phyloP scores from a whole-genome alignment of 805 yeast genomes.

The Sugiyamaella qingdaonensis region DNA sequence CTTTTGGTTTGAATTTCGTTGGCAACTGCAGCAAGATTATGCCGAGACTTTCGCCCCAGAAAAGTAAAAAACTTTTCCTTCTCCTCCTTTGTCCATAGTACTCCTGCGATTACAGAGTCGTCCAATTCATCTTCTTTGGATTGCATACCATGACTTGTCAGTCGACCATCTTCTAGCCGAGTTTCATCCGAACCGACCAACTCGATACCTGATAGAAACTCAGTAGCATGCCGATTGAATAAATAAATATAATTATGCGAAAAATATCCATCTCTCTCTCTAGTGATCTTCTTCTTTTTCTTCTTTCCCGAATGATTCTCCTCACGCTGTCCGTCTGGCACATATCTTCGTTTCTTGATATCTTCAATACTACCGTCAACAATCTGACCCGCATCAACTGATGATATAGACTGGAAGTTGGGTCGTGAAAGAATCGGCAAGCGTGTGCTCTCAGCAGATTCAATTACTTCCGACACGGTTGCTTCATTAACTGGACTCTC shows the following conservation, averaged over 20 bases:
- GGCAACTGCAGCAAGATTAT: conserved; percentile 22
- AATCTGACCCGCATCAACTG: not conserved
- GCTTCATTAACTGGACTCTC: too few relatives aligned
- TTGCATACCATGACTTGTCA: not conserved
- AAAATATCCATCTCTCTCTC: not conserved
- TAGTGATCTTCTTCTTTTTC: too few relatives aligned
- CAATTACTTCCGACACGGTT: too few relatives aligned
- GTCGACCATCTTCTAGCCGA: not conserved
- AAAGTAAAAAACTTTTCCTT: conserved; percentile 23
- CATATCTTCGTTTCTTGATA: too few relatives aligned
- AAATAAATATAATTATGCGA: not conserved
- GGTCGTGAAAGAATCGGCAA: too few relatives aligned
- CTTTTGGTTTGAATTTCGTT: conserved; percentile 21
- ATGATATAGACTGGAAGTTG: too few relatives aligned
- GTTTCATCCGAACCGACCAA: not conserved
- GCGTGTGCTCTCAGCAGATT: too few relatives aligned
- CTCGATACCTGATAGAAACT: not conserved
- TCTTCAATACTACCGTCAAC: too few relatives aligned
- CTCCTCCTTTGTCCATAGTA: conserved; percentile 23
- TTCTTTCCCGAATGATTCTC: too few relatives aligned
- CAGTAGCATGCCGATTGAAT: conserved; percentile 4
- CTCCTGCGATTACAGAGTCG: conserved; percentile 6
- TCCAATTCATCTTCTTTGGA: not conserved
- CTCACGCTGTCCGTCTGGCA: too few relatives aligned
- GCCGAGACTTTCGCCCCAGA: conserved; percentile 25